A percentile compares a stretch with the other conserved stretches of the same genome.
These are phyloP conservation scores for Aureobasidium sp. DNA, from an alignment of 2,329 filamentous ascomycete genomes.

Conservation along the genomic window DNA sequence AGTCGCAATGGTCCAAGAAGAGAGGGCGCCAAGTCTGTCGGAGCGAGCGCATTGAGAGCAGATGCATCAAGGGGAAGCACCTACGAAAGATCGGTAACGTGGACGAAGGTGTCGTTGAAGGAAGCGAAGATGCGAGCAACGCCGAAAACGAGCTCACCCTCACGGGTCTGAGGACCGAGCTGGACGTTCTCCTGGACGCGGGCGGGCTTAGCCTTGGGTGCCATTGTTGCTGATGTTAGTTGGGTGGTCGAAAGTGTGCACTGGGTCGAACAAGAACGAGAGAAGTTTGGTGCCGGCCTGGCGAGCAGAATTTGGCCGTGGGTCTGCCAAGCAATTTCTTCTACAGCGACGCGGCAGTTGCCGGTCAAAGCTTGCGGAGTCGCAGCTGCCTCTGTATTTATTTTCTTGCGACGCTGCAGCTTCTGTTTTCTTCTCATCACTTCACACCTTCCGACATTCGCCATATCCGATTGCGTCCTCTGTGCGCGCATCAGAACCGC, in stretches of 20 bases:
- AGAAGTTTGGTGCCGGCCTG: background rate
- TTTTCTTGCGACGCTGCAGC: conserved; percentile 12
- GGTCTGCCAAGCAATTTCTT: conserved; percentile 9
- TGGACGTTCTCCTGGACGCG: conserved; percentile 92
- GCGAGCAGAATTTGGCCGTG: conserved; percentile 14
- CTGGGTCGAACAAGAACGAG: conserved; percentile 9
- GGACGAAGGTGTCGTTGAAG: conserved; percentile 61
- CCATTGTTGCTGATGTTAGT: conserved; percentile 58
- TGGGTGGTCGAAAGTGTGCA: conserved; percentile 10
- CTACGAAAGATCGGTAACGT: conserved; percentile 90
- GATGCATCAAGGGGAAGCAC: conserved; percentile 20
- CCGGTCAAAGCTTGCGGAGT: conserved; percentile 1
- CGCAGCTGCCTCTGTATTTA: conserved; percentile 4
- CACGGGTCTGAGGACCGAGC: conserved; percentile 91
- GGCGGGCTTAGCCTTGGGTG: conserved; percentile 79
- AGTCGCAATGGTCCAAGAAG: background rate
- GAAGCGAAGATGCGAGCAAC: conserved; percentile 97
- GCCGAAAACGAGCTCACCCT: conserved; percentile 97
- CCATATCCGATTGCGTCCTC: background rate
- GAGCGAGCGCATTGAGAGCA: conserved; percentile 1
- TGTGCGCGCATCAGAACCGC: conserved; percentile 4
- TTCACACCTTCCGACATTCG: background rate
- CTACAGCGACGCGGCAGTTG: background rate
- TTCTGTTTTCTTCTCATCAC: conserved; percentile 10
- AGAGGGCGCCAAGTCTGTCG: background rate